Evolutionary conservation across 805 yeast genomes (phyloP), one percentile per base, ranked within the genome.

Genomic region (Hanseniaspora jakobsenii): DNA sequence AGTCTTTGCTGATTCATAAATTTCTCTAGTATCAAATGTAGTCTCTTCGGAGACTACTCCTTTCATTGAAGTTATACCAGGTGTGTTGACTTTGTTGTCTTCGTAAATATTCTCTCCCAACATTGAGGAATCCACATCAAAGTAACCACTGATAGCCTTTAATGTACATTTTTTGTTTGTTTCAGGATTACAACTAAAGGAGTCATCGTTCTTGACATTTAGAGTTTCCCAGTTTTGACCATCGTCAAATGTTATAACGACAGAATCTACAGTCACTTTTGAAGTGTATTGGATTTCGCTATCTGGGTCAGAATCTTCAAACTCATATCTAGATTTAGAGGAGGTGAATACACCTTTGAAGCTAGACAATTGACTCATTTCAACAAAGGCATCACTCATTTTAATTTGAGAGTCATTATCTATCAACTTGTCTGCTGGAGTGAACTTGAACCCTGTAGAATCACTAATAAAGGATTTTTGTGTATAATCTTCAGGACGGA

Each of bases 1-100:
- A 1, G 91, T 75, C 40, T 63, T 62, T 32, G 66, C 55, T 13
- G 59, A 53, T 3, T 53, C 59, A 36, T 56, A 48, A 17, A 10
- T 23, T 21, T 13, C 13, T 2, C 48, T 32, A 6, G 69, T 69
- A 5, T 59, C 55, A 39, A 63, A 60, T 46, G 72, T 73, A 34
- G 66, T 60, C 47, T 68, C 73, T 8, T 70, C 52, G 10, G 70
- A 39, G 3, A 45, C 32, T 8, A 38, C 13, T 10, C 48, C 48
- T 21, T 17, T 38, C 10, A 38, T 12, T 3, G 44, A 32, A 21
- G 36, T 26, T 16, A 45, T 38, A 28, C 48, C 48, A 17, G 48
- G 48, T 6, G 48, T 45, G n/a, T n/a, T n/a, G n/a, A n/a, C n/a
- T n/a, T n/a, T n/a, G n/a, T n/a, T n/a, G n/a, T n/a, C n/a, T n/a